Base-by-base conservation (phyloP, 352 stramenopile genomes). In the Globisporangium splendens region DNA sequence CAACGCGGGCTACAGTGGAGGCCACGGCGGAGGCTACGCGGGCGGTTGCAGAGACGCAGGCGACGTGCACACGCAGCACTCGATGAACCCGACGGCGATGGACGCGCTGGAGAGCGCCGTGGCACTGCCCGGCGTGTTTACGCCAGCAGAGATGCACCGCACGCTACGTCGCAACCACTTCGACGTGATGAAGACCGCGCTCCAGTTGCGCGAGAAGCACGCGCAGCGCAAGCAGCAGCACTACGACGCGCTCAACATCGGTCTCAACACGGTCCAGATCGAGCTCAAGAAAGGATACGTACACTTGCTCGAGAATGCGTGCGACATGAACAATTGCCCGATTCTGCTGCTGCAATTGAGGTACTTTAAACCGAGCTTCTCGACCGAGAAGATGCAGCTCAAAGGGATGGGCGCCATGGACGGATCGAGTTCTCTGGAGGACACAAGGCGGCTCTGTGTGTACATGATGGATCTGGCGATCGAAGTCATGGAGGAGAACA, bases 401-500 rank as follows among this genome's bases (percentile, higher is more conserved):
- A 76, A 90, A 55, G 72, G 72, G 2, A 50, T 73, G 28, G 79
- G 77, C 4, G 51, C 76, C 2, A 72, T 81, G 39, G 79, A 90
- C 47, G 77, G 75, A 10, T 81, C 73, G 11, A 89, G 77, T 46
- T 86, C 78, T 28, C 49, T 92, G 7, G 79, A 92, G 47, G 79
- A 90, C 56, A 79, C 83, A 5, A 67, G 83, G 0, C 61, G 83
- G 18, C 66, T 88, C 2, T 86, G 79, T 20, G 78, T 92, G 47
- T 92, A 92, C 59, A 72, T 92, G 46, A 79, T 90, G 73, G 81
- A 88, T 43, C 61, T 92, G 24, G 83, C 79, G 12, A 73, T 89
- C 11, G 79, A 92, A 50, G 63, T 66, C 33, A 88, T 92, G 77
- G 82, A 92, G 47, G 79, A 88, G 49, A 75, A 80, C 18, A 62